These are phyloP conservation scores for Phytophthora meadii DNA, from an alignment of 352 stramenopile species.

Conservation along the genomic window DNA sequence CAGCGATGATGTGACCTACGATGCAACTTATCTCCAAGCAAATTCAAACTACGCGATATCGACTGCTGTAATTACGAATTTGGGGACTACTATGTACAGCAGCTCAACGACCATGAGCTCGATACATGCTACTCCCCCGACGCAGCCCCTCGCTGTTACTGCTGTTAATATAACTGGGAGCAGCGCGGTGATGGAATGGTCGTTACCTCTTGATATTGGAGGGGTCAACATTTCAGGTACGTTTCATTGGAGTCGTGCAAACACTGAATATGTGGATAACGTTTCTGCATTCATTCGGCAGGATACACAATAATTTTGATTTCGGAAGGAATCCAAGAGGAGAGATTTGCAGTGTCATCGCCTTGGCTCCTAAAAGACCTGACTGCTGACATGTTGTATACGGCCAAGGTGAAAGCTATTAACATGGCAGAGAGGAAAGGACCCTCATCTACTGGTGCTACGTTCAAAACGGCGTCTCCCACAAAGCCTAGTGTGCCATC, in stretches of 20 bases:
- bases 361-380: slow-evolving; percentile 39
- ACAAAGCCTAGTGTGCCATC: slow-evolving; percentile 45
- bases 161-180: slow-evolving; percentile 48
- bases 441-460: slow-evolving; percentile 23
- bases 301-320: slow-evolving; percentile 36
- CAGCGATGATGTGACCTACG: slow-evolving; percentile 29
- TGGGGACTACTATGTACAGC: slow-evolving; percentile 53
- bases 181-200: slow-evolving; percentile 46
- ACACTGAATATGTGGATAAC: background rate
- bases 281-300: slow-evolving; percentile 2
- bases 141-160: slow-evolving; percentile 34
- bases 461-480: slow-evolving; percentile 46
- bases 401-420: slow-evolving; percentile 51
- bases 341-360: slow-evolving; percentile 8
- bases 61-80: slow-evolving; percentile 46
- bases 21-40: slow-evolving; percentile 38
- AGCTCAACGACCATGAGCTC: slow-evolving; percentile 31
- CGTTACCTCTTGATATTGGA: slow-evolving; percentile 47
- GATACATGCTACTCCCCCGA: slow-evolving; percentile 34
- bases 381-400: slow-evolving; percentile 51
- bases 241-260: background rate
- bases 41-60: slow-evolving; percentile 43
- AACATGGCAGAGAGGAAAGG: slow-evolving; percentile 46
- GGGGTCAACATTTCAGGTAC: slow-evolving; percentile 53
- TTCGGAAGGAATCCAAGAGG: slow-evolving; percentile 21